Evolutionary conservation across 306 rosid genomes (phyloP).

Genomic region (Quercus variabilis): DNA sequence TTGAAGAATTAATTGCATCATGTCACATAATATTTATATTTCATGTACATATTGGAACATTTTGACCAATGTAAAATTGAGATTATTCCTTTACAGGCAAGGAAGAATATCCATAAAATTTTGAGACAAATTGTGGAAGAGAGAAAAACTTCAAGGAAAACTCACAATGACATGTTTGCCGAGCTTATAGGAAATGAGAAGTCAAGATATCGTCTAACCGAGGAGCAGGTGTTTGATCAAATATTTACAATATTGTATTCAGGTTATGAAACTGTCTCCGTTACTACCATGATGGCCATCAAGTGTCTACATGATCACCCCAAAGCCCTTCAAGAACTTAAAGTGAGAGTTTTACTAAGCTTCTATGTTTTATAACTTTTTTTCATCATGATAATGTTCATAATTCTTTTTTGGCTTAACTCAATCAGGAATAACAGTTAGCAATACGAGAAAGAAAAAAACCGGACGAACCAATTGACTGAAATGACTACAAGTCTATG

Average conservation of each 20-base stretch:
- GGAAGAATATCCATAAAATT: constrained; percentile 41
- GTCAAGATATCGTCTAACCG: constrained; percentile 38
- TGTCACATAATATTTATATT: neutral
- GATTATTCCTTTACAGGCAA: constrained; percentile 34
- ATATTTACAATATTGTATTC: constrained; percentile 65
- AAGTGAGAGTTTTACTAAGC: constrained; percentile 33
- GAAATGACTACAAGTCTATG: constrained; percentile 64
- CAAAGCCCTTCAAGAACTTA: constrained; percentile 47
- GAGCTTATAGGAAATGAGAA: constrained; percentile 41
- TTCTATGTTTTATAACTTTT: neutral
- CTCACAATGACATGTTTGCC: constrained; percentile 51
- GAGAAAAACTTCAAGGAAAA: constrained; percentile 44
- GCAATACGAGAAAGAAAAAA: constrained; percentile 49
- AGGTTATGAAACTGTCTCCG: constrained; percentile 86
- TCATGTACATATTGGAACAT: no score
- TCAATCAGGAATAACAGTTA: constrained; percentile 63
- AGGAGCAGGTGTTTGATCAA: constrained; percentile 67
- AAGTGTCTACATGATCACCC: constrained; percentile 77
- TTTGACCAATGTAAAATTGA: neutral
- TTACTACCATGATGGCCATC: constrained; percentile 83
- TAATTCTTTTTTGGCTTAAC: neutral
- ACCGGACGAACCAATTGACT: constrained; percentile 41
- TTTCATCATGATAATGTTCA: neutral
- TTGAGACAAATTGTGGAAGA: constrained; percentile 42
- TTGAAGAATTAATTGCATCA: neutral